Percentiles rank a stretch among this genome's conserved stretches.
phyloP scores from a whole-genome alignment of 441 rosid genomes.

The Populus hybrid region DNA sequence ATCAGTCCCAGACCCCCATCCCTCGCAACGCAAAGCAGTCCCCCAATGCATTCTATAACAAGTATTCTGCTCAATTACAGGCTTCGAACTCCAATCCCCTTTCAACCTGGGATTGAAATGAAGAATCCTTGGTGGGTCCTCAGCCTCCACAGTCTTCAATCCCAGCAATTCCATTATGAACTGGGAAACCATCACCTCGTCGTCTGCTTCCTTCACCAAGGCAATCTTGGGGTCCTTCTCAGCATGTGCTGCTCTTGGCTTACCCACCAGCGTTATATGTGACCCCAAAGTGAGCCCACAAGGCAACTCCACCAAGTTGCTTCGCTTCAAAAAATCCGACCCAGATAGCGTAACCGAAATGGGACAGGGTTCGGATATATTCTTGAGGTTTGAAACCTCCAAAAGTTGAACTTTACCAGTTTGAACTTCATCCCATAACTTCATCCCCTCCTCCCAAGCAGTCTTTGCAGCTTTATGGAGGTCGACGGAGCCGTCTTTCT shows the following conservation, averaged over 20 bases:
- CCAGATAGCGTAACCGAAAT: constrained; percentile 56
- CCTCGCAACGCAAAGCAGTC: constrained; percentile 68
- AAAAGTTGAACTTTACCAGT: constrained; percentile 36
- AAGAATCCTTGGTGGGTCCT: constrained; percentile 88
- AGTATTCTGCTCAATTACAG: constrained; percentile 95
- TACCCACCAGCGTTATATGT: constrained; percentile 78
- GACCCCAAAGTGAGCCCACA: constrained; percentile 92
- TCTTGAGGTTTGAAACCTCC: constrained; percentile 22
- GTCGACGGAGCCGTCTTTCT: constrained; percentile 61
- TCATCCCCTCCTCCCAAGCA: constrained; percentile 75
- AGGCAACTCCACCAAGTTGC: constrained; percentile 61
- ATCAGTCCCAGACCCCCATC: constrained; percentile 68
- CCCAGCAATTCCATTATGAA: constrained; percentile 92
- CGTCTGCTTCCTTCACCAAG: constrained; percentile 42
- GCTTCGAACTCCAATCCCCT: constrained; percentile 94
- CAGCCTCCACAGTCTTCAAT: constrained; percentile 79
- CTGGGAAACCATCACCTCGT: constrained; percentile 64
- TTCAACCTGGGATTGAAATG: constrained; percentile 89
- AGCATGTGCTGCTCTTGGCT: constrained; percentile 65
- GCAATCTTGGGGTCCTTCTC: constrained; percentile 66
- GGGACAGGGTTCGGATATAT: constrained; percentile 50
- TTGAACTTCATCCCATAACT: constrained; percentile 63
- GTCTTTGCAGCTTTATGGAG: constrained; percentile 67
- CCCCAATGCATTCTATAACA: constrained; percentile 99
- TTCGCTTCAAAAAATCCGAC: constrained; percentile 47